Evolutionary conservation across 2,329 filamentous ascomycete species (phyloP).

Genomic region (Aspergillus unguis): DNA sequence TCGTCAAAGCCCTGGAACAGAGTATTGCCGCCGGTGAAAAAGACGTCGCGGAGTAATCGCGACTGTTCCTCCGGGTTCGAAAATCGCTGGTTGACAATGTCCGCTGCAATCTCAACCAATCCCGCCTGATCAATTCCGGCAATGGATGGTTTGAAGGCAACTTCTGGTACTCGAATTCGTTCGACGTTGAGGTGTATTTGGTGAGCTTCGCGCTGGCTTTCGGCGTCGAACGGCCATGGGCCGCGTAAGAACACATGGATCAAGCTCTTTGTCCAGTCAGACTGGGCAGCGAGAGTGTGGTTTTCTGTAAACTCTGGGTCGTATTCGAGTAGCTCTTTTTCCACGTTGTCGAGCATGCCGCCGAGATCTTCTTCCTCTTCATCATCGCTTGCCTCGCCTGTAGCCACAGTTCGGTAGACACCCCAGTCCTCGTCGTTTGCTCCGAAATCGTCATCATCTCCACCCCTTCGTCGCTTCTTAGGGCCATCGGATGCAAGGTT

Average conservation of each 20-base stretch:
- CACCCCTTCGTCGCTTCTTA: slow-evolving; percentile 77
- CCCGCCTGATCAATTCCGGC: slow-evolving; percentile 92
- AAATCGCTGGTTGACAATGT: slow-evolving; percentile 83
- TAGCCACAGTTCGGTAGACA: slow-evolving; percentile 89
- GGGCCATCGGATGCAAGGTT: slow-evolving; percentile 91
- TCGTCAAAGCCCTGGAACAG: slow-evolving; percentile 85
- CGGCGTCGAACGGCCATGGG: slow-evolving; percentile 77
- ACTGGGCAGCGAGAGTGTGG: slow-evolving; percentile 85
- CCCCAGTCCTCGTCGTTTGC: slow-evolving; percentile 98
- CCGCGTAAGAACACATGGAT: slow-evolving; percentile 88
- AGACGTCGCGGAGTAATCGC: slow-evolving; percentile 77
- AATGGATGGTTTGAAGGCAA: slow-evolving; percentile 88
- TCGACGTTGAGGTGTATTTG: slow-evolving; percentile 97
- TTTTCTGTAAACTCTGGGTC: slow-evolving; percentile 89
- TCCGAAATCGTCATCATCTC: slow-evolving; percentile 93
- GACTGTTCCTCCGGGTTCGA: slow-evolving; percentile 55
- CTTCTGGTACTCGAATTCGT: slow-evolving; percentile 88
- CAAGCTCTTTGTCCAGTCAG: slow-evolving; percentile 90
- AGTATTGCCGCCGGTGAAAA: slow-evolving; percentile 90
- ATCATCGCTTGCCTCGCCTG: slow-evolving; percentile 74
- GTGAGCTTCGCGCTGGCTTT: slow-evolving; percentile 74
- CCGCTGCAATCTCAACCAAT: slow-evolving; percentile 84
- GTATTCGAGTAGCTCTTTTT: slow-evolving; percentile 79
- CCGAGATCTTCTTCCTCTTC: slow-evolving; percentile 88
- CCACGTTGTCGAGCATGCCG: slow-evolving; percentile 68